These are phyloP conservation scores for Candida boidinii DNA, from an alignment of 805 yeast species.

Conservation along the genomic window DNA sequence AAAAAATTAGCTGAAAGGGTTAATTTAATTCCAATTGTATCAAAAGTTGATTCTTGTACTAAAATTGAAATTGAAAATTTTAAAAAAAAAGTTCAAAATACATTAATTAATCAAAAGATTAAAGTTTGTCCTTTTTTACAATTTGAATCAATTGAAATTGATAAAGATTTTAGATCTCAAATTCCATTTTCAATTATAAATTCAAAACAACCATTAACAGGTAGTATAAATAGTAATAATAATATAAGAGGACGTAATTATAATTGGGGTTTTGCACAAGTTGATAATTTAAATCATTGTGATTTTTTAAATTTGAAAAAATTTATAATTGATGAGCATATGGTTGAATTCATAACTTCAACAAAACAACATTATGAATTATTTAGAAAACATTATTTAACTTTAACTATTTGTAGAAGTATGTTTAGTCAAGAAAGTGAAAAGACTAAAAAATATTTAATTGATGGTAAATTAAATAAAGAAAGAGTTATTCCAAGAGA, in stretches of 20 bases:
- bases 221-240: too few relatives aligned
- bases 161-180: conserved; percentile 24
- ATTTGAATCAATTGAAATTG: too few relatives aligned
- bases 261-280: conserved; percentile 82
- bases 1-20: conserved; percentile 61
- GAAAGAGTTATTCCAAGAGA: too few relatives aligned
- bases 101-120: conserved; percentile 47
- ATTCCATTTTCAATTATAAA: conserved; percentile 69
- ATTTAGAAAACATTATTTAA: too few relatives aligned
- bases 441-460: too few relatives aligned
- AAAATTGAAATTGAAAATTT: conserved; percentile 42
- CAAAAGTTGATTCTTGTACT: conserved; percentile 73
- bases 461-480: too few relatives aligned
- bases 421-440: too few relatives aligned
- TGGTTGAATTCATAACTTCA: conserved; percentile 70
- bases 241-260: conserved; percentile 75
- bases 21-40: conserved; percentile 73
- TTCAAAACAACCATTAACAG: conserved; percentile 40
- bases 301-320: conserved; percentile 63
- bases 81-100: conserved; percentile 43
- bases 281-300: conserved; percentile 69
- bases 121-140: conserved; percentile 48
- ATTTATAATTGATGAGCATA: conserved; percentile 56
- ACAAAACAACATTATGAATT: conserved; percentile 77
- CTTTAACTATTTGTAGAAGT: too few relatives aligned